Percentiles rank a stretch among this genome's conserved stretches.
phyloP scores from a whole-genome alignment of 345 rosid species.

The Salix dunnii region DNA sequence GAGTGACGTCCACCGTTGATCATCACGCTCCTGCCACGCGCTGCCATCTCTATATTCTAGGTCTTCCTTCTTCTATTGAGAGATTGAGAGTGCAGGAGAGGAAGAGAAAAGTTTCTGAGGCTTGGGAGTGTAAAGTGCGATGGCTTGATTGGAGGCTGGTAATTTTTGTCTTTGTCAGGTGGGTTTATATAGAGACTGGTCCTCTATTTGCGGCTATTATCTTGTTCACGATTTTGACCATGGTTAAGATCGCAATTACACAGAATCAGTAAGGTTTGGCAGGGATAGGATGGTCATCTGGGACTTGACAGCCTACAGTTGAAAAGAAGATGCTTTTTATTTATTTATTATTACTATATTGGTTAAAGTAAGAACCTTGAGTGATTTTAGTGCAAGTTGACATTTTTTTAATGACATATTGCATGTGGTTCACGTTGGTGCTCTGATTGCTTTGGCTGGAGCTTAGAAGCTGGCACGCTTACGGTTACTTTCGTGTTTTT shows the following conservation, averaged over 20 bases:
- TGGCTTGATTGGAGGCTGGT: neutral
- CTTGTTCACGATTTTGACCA: neutral
- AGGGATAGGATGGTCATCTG: neutral
- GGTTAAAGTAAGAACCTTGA: neutral
- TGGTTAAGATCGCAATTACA: neutral
- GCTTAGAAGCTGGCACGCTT: too few relatives aligned
- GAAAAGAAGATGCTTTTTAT: neutral
- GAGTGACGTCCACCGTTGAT: conserved; percentile 3
- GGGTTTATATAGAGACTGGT: neutral
- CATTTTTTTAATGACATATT: neutral
- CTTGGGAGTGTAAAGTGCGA: neutral
- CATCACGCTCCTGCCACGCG: conserved; percentile 5
- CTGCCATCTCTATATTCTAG: neutral
- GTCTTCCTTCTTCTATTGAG: neutral
- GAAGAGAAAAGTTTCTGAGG: neutral
- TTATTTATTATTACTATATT: too few relatives aligned
- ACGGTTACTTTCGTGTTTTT: too few relatives aligned
- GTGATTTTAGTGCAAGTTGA: neutral
- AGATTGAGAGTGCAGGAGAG: neutral
- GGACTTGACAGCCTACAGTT: neutral
- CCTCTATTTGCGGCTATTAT: too few relatives aligned
- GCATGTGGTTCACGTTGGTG: conserved; percentile 5
- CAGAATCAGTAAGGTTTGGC: neutral
- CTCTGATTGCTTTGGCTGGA: neutral
- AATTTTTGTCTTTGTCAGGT: neutral